Conservation (phyloP, 805 yeast genomes). For the Nakazawaea peltata region DNA sequence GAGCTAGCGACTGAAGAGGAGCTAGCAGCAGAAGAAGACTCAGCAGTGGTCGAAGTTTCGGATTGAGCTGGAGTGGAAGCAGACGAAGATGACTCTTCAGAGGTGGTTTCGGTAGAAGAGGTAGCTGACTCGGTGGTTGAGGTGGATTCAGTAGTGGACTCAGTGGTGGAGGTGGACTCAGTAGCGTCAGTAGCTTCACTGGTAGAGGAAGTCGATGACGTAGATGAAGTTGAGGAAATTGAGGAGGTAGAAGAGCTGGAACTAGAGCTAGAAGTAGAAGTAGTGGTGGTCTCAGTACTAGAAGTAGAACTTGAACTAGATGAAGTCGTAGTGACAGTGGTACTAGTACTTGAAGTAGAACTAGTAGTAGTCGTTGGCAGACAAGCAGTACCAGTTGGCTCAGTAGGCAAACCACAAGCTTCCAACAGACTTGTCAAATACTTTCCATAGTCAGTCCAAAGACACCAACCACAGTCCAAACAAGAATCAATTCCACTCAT, state of each 20-base stretch:
- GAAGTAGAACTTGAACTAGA: constrained; percentile 11
- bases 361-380: background rate
- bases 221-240: constrained; percentile 8
- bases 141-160: constrained; percentile 9
- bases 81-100: constrained; percentile 1
- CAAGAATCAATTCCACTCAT: constrained; percentile 18
- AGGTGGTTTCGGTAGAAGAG: background rate
- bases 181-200: constrained; percentile 8
- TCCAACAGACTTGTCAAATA: constrained; percentile 21
- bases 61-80: background rate
- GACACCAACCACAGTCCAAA: constrained; percentile 30
- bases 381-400: constrained; percentile 25
- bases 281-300: constrained; percentile 6
- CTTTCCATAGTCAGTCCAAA: constrained; percentile 24
- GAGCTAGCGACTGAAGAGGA: background rate
- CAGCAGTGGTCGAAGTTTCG: background rate
- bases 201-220: constrained; percentile 10
- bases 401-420: constrained; percentile 19
- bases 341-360: constrained; percentile 10
- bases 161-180: constrained; percentile 11
- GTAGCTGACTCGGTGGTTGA: constrained; percentile 5
- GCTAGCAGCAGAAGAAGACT: background rate
- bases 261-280: constrained; percentile 9
- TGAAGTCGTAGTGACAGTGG: constrained; percentile 11
- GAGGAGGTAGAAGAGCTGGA: constrained; percentile 16